A percentile compares a stretch with the other conserved stretches of the same genome.
Evolutionary conservation across 1,284 basidiomycete genomes (phyloP).

Genomic region (Ceratobasidium sp.): DNA sequence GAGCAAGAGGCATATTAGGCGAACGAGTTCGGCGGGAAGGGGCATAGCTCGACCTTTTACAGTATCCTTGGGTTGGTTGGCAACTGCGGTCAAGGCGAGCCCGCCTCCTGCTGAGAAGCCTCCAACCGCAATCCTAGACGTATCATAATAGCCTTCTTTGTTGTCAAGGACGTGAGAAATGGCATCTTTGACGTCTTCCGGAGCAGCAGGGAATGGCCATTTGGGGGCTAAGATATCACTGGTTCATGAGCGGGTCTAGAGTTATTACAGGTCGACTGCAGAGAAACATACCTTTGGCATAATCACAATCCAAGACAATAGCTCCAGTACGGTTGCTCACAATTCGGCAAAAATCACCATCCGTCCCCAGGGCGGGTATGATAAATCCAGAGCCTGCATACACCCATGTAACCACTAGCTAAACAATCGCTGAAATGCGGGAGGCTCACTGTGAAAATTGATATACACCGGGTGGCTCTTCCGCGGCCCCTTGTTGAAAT

Average conservation of each 20-base stretch:
- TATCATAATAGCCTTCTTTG: conserved; percentile 30
- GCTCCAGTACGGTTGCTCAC: conserved; percentile 33
- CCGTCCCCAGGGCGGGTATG: conserved; percentile 15
- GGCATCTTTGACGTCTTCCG: conserved; percentile 24
- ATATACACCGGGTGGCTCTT: conserved; percentile 41
- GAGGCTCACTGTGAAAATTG: conserved; percentile 36
- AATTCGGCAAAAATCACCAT: conserved; percentile 37
- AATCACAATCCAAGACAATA: conserved; percentile 39
- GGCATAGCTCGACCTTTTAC: conserved; percentile 28
- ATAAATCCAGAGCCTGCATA: conserved; percentile 39
- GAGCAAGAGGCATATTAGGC: not conserved
- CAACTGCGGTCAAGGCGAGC: conserved; percentile 10
- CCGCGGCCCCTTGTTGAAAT: not conserved
- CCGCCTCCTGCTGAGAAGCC: conserved; percentile 28
- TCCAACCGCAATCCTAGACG: conserved; percentile 15
- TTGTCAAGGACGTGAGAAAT: conserved; percentile 23
- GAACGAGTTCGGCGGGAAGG: not conserved
- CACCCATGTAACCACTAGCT: not conserved
- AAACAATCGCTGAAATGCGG: not conserved
- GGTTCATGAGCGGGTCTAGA: too few species aligned
- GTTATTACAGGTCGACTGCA: too few species aligned
- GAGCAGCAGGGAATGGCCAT: conserved; percentile 42
- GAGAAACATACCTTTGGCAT: conserved; percentile 20
- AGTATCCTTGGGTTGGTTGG: conserved; percentile 6
- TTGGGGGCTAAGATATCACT: conserved; percentile 6